Evolutionary conservation across 257 asterid species (phyloP).

Genomic region (Voacanga thouarsii): DNA sequence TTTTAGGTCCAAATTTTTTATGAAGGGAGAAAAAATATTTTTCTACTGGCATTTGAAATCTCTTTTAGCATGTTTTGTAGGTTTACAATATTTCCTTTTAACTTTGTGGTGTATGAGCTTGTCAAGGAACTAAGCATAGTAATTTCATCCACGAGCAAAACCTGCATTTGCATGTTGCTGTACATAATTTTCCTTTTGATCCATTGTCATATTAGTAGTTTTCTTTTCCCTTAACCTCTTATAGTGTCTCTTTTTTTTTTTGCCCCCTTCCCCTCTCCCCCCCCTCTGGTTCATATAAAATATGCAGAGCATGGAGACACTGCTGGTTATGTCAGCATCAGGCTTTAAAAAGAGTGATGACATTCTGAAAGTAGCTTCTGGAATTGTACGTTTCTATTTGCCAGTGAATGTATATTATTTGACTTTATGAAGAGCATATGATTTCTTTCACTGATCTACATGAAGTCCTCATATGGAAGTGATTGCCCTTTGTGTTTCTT

Average conservation of each 20-base stretch:
- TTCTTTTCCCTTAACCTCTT: neutral
- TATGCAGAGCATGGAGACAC: constrained; percentile 78
- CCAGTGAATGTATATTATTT: neutral
- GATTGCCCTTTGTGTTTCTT: neutral
- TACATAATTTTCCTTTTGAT: neutral
- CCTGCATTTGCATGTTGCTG: neutral
- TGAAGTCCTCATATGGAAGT: neutral
- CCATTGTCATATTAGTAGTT: neutral
- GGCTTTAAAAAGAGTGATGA: constrained; percentile 57
- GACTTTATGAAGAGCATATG: neutral
- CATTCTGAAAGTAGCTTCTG: constrained; percentile 34
- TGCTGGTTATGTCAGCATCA: constrained; percentile 60
- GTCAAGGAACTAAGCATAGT: neutral
- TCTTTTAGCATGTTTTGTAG: no score
- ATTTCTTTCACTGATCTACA: neutral
- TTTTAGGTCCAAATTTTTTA: neutral
- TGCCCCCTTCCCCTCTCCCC: constrained; percentile 6
- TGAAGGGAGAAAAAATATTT: neutral
- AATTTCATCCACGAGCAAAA: neutral
- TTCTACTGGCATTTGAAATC: neutral
- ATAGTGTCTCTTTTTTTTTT: neutral
- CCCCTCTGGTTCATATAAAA: constrained; percentile 13
- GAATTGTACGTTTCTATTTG: constrained; percentile 37
- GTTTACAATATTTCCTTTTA: constrained; percentile 10
- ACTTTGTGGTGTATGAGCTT: constrained; percentile 31